Base-by-base conservation (phyloP, 2,329 filamentous ascomycete species). In the Nigrospora oryzae region DNA sequence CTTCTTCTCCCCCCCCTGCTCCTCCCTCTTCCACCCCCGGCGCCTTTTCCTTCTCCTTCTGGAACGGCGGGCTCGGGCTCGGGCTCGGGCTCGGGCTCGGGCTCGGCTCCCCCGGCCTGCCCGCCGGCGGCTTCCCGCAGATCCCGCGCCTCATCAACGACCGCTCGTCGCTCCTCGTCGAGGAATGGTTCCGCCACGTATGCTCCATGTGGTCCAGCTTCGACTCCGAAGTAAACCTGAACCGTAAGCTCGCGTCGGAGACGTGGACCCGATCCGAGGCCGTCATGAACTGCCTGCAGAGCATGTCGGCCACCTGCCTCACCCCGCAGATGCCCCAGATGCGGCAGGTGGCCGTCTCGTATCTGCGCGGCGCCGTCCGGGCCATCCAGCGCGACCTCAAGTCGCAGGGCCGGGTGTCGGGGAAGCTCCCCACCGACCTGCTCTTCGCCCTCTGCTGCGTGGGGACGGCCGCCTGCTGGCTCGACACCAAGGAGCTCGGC, bases 181-280 rank as follows among this genome's bases (percentile, higher is more conserved):
- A 59, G 37, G 52, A 60, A 33, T 69, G 66, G 66, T 69, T 69
- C 43, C 56, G 62, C 1, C 57, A 65, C 13, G 66, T 69, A 7
- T 69, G 66, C 35, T 57, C 65, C 1, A 55, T 61, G 13, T 69
- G 66, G 65, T 68, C 66, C 0, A 64, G 62, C 5, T 66, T 65
- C 30, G 66, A 69, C 47, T 68, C 65, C 14, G 52, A 59, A 14
- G 47, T 53, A 3, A 69, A 68, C 17, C 54, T 65, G 19, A 68
- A 68, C 38, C 63, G 66, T 0, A 62, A 58, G 32, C 53, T 69
- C 7, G 66, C 65, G 2, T 55, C 58, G 5, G 57, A 61, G 15
- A 53, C 65, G 8, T 68, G 65, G 57, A 57, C 62, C 2, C 56
- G 57, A 5, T 67, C 65, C 0, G 57, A 59, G 1, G 54, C 65